Evolutionary conservation across 306 rosid species (phyloP).

Genomic region (Mimosa pudica): DNA sequence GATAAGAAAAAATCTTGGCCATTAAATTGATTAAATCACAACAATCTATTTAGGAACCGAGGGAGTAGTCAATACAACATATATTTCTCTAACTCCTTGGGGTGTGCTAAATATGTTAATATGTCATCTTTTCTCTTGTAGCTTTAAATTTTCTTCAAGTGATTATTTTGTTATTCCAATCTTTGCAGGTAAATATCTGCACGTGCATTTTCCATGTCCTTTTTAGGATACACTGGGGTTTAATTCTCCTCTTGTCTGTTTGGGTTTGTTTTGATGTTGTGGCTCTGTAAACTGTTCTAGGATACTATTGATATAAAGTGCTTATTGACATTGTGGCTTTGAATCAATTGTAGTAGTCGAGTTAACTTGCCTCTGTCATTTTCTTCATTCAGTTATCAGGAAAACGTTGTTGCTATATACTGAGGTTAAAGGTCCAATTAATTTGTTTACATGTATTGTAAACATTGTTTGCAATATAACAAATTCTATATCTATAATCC

Average conservation of each 20-base stretch:
- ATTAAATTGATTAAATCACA: no score
- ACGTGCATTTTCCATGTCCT: slow-evolving; percentile 28
- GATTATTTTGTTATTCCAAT: slow-evolving; percentile 15
- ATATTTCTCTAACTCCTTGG: slow-evolving; percentile 16
- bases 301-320: neutral
- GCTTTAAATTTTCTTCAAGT: slow-evolving; percentile 3
- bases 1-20: no score
- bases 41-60: no score
- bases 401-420: slow-evolving; percentile 23
- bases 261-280: slow-evolving; percentile 25
- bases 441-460: neutral
- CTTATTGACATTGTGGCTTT: neutral
- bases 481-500: neutral
- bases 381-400: slow-evolving; percentile 19
- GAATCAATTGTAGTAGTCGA: slow-evolving; percentile 8
- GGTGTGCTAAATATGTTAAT: slow-evolving; percentile 24
- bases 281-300: slow-evolving; percentile 23
- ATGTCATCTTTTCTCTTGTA: slow-evolving; percentile 13
- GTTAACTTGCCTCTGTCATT: slow-evolving; percentile 27
- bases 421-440: slow-evolving; percentile 4
- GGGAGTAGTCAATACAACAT: no score
- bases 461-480: neutral
- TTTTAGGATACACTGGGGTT: slow-evolving; percentile 28
- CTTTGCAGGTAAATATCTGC: slow-evolving; percentile 12
- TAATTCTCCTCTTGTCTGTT: slow-evolving; percentile 27